Conservation (phyloP, 805 yeast genomes). For the Yueomyces sp. region DNA sequence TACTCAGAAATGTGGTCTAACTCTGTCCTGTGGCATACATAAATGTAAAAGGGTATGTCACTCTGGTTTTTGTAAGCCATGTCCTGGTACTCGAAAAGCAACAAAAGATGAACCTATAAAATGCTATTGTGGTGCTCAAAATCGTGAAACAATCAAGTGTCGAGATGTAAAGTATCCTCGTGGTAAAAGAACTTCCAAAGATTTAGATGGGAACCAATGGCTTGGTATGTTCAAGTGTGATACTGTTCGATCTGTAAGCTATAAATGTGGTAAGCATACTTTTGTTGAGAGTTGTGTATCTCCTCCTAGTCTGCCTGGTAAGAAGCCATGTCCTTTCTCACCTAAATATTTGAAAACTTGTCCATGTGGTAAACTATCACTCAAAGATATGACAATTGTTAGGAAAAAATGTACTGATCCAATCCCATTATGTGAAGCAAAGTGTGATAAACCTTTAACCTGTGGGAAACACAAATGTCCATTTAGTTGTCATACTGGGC, state of each 20-base stretch:
- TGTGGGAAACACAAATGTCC: conserved; percentile 69
- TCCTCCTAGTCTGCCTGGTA: conserved; percentile 13
- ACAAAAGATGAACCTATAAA: conserved; percentile 15
- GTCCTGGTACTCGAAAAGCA: conserved; percentile 28
- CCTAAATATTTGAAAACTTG: conserved; percentile 53
- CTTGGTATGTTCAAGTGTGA: conserved; percentile 40
- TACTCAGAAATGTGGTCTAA: conserved; percentile 42
- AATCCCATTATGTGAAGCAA: conserved; percentile 56
- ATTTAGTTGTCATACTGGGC: conserved; percentile 63
- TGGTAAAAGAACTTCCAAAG: conserved; percentile 23
- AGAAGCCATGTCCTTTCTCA: conserved; percentile 42
- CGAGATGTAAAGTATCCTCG: conserved; percentile 30
- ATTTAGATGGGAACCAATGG: conserved; percentile 26
- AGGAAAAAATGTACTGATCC: conserved; percentile 62
- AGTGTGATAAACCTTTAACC: conserved; percentile 46
- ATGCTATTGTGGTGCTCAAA: conserved; percentile 69
- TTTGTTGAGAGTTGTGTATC: conserved; percentile 35
- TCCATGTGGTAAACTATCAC: conserved; percentile 61
- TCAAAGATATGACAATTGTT: conserved; percentile 26
- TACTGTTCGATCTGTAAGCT: conserved; percentile 29
- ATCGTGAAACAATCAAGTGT: conserved; percentile 24
- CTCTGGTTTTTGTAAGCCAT: conserved; percentile 69
- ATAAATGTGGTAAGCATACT: conserved; percentile 54
- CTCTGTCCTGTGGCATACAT: conserved; percentile 63
- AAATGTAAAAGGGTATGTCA: conserved; percentile 55